Evolutionary conservation across 352 stramenopile genomes (phyloP).

Genomic region (Globisporangium alternatum): DNA sequence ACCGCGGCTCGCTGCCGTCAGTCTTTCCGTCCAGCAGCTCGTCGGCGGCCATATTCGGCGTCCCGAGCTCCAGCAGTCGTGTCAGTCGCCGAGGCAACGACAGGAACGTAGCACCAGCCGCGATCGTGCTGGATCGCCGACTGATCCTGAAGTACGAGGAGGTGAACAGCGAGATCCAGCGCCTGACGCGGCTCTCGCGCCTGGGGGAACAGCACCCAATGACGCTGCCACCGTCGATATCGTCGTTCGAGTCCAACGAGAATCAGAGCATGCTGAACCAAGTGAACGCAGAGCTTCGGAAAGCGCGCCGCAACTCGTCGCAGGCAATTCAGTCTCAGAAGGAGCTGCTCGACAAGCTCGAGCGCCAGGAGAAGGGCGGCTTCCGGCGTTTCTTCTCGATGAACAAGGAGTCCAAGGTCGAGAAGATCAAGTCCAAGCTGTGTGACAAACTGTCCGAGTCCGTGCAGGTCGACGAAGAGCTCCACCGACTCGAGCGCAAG

Average conservation of each 20-base stretch:
- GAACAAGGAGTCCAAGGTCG: constrained; percentile 68
- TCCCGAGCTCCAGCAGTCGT: constrained; percentile 2
- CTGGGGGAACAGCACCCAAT: constrained; percentile 26
- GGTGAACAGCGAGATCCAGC: constrained; percentile 75
- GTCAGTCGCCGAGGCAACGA: constrained; percentile 1
- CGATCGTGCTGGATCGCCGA: constrained; percentile 54
- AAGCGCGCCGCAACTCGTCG: constrained; percentile 58
- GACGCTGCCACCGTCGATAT: background rate
- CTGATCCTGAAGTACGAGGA: constrained; percentile 74
- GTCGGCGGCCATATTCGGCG: constrained; percentile 6
- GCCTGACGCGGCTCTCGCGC: constrained; percentile 59
- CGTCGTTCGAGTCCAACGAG: constrained; percentile 2
- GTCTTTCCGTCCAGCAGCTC: constrained; percentile 5
- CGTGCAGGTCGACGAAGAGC: constrained; percentile 59
- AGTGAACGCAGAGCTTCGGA: constrained; percentile 49
- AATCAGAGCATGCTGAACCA: constrained; percentile 26
- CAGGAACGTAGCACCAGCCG: background rate
- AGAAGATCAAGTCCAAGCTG: constrained; percentile 67
- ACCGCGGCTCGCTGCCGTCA: constrained; percentile 18
- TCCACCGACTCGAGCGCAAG: constrained; percentile 62
- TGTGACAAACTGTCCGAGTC: constrained; percentile 73
- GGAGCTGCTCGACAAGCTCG: constrained; percentile 80
- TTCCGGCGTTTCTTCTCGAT: constrained; percentile 68
- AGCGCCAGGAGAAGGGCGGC: constrained; percentile 60
- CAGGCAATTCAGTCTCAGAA: constrained; percentile 82